Base-by-base conservation (phyloP, 331 rosid genomes). In the Telfairia occidentalis region DNA sequence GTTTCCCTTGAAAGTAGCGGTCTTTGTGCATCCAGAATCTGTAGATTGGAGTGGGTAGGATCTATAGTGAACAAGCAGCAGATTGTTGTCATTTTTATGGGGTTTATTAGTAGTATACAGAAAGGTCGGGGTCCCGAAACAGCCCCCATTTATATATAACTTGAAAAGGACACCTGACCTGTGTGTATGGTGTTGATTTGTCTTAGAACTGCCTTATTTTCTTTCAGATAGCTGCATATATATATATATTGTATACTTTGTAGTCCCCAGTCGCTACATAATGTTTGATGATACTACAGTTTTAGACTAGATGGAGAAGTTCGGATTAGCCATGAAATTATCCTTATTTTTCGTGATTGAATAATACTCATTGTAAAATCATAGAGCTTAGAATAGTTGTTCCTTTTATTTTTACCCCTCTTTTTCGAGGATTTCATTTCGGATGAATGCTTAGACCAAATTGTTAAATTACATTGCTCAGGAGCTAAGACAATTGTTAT, bases 261-360 rank as follows among this genome's bases (percentile, higher is more conserved):
- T 46, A 70, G 75, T 70, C 35, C 75, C 28, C 40, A 70, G 57
- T 46, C 46, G 37, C 38, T 69, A 40, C 55, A 40, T 42, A 5
- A 43, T 24, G 75, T 70, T 70, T 70, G 58, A 46, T 70, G 75
- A 70, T 70, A 45, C 75, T 48, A 71, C 60, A 71, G 5, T 29
- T n/a, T 48, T 71, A 29, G 45, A 4, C 2, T 71, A 71, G 55
- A 71, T 71, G 60, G 43, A 71, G 60, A 48, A 71, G 57, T 71
- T 48, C 5, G 60, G 59, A 43, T 18, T 48, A 48, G 76, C 28
- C 55, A 29, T 71, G 28, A 48, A 48, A 2, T 71, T 71, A n/a
- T 29, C 60, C 28, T 29, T 48, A 1, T 71, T 71, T 70, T 71
- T 16, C 11, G 1, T n/a, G 76, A 48, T 48, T 10, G 2, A 69